phyloP scores from a whole-genome alignment of 2,329 filamentous ascomycete genomes.

The Colletotrichum agaves region DNA sequence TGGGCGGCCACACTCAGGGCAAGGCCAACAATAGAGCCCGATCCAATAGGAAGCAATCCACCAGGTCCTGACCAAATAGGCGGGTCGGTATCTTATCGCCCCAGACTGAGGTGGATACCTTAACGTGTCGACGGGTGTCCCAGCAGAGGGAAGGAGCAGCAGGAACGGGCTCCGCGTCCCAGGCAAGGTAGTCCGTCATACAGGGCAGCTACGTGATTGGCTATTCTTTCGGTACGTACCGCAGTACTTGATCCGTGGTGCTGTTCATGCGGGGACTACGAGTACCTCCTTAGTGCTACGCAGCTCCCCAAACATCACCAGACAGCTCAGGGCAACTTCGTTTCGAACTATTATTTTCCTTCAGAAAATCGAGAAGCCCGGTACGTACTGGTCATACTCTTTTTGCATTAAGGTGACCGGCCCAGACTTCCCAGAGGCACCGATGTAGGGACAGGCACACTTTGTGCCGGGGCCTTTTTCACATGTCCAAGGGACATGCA shows the following conservation, averaged over 20 bases:
- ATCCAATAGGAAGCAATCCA: constrained; percentile 33
- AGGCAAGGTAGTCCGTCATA: constrained; percentile 4
- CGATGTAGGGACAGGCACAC: background rate
- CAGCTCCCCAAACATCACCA: background rate
- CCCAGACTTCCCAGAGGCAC: background rate
- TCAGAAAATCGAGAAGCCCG: background rate
- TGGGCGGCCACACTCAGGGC: background rate
- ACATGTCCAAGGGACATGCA: constrained; percentile 22
- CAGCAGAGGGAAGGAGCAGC: constrained; percentile 5
- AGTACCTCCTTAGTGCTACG: background rate
- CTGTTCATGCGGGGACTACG: background rate
- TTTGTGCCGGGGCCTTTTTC: constrained; percentile 23
- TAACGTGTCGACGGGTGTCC: constrained; percentile 1
- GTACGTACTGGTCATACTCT: constrained; percentile 1
- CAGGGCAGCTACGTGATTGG: constrained; percentile 14
- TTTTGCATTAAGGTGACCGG: background rate
- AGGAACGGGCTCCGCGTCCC: constrained; percentile 15
- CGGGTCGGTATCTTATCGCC: constrained; percentile 27
- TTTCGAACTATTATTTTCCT: background rate
- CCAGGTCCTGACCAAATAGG: constrained; percentile 13
- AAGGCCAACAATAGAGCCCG: constrained; percentile 7
- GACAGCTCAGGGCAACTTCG: background rate
- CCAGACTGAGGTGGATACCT: constrained; percentile 11
- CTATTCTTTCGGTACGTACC: background rate
- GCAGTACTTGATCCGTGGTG: background rate